Evolutionary conservation across 2,329 filamentous ascomycete genomes (phyloP), one percentile per base, ranked within the genome.

Genomic region (Paraphaeosphaeria sporulosa): DNA sequence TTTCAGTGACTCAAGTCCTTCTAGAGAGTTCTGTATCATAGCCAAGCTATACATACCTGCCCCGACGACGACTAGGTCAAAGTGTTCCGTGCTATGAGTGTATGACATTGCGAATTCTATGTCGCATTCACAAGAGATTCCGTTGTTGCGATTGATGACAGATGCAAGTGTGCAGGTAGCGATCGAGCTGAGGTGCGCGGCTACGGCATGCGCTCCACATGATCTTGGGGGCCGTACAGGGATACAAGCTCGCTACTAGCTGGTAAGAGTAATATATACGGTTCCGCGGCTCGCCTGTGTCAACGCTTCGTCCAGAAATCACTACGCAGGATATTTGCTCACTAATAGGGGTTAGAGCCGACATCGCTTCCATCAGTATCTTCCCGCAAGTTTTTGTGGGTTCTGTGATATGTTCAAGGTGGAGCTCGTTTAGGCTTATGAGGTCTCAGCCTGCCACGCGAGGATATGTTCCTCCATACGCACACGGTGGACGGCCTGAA

Each of bases 31-130:
- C 2, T 19, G 36, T 19, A 55, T 21, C 23, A 30, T 36, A 48
- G 17, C 23, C 44, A 21, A 23, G 49, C 32, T 19, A 27, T 23
- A 62, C 70, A 43, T 67, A 73, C 70, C 69, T 38, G 70, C 65
- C 32, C 68, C 69, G 48, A 72, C 58, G 58, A 72, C 55, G 19
- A 71, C 62, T 46, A 71, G 55, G 30, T 71, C 68, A 7, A 63
- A 59, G 47, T 64, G 53, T 19, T 66, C 61, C 63, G 64, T 67
- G 50, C 44, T 47, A 13, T 0, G 3, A 27, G 15, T 8, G 10
- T 17, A 4, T 44, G 10, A 12, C 38, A 40, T 40, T n/a, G n/a
- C 19, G 19, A 44, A 8, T 7, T 23, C 42, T 44, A 12, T 44
- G 8, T 44, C 5, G 42, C 42, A n/a, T 19, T 10, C 19, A 12